These are phyloP conservation scores for Apodospora peruviana DNA, from an alignment of 495 filamentous ascomycete species.

Conservation along the genomic window DNA sequence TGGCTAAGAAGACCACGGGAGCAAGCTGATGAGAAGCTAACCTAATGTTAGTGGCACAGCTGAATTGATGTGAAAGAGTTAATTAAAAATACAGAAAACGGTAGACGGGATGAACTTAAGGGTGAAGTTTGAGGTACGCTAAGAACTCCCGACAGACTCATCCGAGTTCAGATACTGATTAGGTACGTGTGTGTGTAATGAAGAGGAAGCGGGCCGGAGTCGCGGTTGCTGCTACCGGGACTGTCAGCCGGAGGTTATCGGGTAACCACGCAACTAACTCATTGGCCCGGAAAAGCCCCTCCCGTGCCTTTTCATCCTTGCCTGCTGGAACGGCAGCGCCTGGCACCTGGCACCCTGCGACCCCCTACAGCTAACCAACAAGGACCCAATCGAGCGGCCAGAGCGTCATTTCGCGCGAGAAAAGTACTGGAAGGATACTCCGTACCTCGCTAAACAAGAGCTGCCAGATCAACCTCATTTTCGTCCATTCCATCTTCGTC, in stretches of 20 bases:
- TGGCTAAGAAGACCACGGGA: too few relatives aligned
- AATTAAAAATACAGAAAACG: too few relatives aligned
- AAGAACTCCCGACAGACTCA: not conserved
- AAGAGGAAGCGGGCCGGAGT: not conserved
- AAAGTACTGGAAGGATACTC: too few relatives aligned
- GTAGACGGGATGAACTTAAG: too few relatives aligned
- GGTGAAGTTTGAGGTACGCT: too few relatives aligned
- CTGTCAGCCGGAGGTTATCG: not conserved
- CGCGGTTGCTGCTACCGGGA: not conserved
- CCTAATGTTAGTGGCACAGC: too few relatives aligned
- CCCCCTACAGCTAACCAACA: not conserved
- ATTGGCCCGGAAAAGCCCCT: conserved; percentile 19
- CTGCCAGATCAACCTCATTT: not conserved
- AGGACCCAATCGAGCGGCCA: not conserved
- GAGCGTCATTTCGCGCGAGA: conserved; percentile 22
- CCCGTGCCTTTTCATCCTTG: not conserved
- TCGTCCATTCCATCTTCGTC: not conserved
- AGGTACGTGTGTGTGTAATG: not conserved
- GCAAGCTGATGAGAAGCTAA: too few relatives aligned
- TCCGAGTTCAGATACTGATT: not conserved
- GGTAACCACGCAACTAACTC: not conserved
- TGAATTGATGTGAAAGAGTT: too few relatives aligned
- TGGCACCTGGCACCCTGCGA: not conserved
- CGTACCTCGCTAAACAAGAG: not conserved
- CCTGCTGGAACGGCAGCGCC: not conserved